These are phyloP conservation scores for Blepharisma undulans DNA, from an alignment of 169 alveolate genomes.

Conservation along the genomic window DNA sequence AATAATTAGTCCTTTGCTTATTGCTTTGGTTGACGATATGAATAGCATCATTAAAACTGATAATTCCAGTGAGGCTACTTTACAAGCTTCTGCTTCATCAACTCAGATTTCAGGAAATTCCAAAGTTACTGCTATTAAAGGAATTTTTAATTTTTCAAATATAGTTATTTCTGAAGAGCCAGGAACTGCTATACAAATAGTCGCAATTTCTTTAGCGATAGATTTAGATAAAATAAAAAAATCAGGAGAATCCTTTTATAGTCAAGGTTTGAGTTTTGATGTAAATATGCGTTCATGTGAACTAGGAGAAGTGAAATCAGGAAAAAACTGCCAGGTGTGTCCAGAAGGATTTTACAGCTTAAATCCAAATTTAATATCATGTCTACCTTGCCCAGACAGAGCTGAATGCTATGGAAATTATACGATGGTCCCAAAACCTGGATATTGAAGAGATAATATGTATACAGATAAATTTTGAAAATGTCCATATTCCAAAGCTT, in stretches of 20 bases:
- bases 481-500: neutral
- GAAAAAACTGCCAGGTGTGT: neutral
- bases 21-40: neutral
- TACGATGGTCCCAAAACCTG: neutral
- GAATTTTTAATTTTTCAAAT: neutral
- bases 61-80: neutral
- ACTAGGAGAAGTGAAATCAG: neutral
- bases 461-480: neutral
- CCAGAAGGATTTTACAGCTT: neutral
- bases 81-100: too few species aligned
- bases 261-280: neutral
- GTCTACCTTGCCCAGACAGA: conserved; percentile 4
- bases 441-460: neutral
- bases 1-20: neutral
- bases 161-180: neutral
- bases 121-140: neutral
- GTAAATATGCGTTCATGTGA: neutral
- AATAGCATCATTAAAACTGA: neutral
- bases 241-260: neutral
- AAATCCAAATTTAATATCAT: neutral
- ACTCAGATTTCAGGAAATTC: neutral
- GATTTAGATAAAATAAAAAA: neutral
- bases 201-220: neutral
- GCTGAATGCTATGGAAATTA: conserved; percentile 27
- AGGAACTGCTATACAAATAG: neutral